These are phyloP conservation scores for Saksenaea oblongispora DNA, from an alignment of 371 early-diverging fungal species.

Conservation along the genomic window DNA sequence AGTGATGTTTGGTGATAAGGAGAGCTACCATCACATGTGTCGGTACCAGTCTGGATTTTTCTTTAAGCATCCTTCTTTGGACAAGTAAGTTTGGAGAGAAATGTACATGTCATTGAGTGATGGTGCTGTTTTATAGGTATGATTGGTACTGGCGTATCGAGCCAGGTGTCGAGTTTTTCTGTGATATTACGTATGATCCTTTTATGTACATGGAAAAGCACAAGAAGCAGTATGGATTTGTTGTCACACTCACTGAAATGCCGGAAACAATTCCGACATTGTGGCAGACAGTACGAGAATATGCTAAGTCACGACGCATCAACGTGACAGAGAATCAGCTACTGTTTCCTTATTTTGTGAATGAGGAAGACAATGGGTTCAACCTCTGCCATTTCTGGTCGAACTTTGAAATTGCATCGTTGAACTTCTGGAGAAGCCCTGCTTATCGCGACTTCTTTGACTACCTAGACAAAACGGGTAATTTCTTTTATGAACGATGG, in stretches of 20 bases:
- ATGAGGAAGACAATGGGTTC: constrained; percentile 44
- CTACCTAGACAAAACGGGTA: constrained; percentile 63
- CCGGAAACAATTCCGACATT: constrained; percentile 76
- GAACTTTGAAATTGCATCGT: constrained; percentile 90
- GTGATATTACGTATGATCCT: constrained; percentile 85
- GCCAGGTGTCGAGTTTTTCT: constrained; percentile 79
- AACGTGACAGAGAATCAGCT: constrained; percentile 36
- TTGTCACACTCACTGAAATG: constrained; percentile 73
- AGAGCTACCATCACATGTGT: constrained; percentile 67
- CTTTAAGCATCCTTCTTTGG: constrained; percentile 77
- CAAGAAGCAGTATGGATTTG: constrained; percentile 78
- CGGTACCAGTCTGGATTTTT: constrained; percentile 92
- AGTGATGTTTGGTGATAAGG: constrained; percentile 42
- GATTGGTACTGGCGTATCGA: constrained; percentile 94
- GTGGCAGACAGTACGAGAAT: constrained; percentile 61
- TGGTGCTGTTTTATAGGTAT: constrained; percentile 43
- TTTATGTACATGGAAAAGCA: constrained; percentile 77
- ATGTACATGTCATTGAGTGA: background rate
- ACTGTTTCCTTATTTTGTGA: constrained; percentile 46
- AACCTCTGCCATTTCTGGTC: constrained; percentile 90
- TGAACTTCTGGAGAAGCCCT: constrained; percentile 77
- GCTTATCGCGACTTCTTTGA: constrained; percentile 63
- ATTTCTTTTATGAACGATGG: constrained; percentile 74
- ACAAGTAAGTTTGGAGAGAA: constrained; percentile 51
- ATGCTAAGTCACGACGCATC: constrained; percentile 50